Evolutionary conservation across 2,329 filamentous ascomycete species (phyloP).

Genomic region (Exophiala mesophila): DNA sequence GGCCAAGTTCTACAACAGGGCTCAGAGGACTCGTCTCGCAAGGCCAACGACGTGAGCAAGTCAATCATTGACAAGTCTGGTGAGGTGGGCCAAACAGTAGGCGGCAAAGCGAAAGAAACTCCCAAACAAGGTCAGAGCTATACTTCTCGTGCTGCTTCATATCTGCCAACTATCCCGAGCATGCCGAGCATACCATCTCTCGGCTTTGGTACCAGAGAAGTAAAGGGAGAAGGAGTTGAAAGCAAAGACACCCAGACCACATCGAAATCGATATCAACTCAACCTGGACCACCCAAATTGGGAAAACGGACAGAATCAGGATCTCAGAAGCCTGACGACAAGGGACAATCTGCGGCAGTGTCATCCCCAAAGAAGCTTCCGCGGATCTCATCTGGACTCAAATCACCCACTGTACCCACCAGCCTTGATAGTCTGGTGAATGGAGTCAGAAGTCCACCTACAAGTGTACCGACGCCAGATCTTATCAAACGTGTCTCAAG

Average conservation of each 20-base stretch:
- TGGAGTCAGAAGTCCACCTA: constrained; percentile 11
- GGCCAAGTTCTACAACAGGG: constrained; percentile 14
- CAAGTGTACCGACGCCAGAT: constrained; percentile 13
- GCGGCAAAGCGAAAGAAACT: constrained; percentile 1
- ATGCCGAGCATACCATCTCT: constrained; percentile 10
- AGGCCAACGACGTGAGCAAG: constrained; percentile 15
- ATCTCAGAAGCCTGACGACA: no score
- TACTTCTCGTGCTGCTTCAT: constrained; percentile 20
- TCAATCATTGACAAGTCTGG: constrained; percentile 2
- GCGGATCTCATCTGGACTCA: constrained; percentile 5
- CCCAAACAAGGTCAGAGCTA: constrained; percentile 20
- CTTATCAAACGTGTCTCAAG: constrained; percentile 4
- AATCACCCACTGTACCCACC: constrained; percentile 1
- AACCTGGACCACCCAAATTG: constrained; percentile 13
- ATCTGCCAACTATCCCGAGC: constrained; percentile 18
- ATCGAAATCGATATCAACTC: constrained; percentile 1
- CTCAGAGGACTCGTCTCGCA: constrained; percentile 10
- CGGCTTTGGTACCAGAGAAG: constrained; percentile 11
- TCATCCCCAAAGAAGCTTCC: constrained; percentile 2
- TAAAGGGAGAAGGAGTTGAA: not conserved
- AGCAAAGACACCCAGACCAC: not conserved
- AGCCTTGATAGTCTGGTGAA: constrained; percentile 5
- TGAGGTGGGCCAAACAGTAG: constrained; percentile 7
- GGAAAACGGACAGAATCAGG: constrained; percentile 9
- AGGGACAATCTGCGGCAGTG: no score